Evolutionary conservation across 2,329 filamentous ascomycete genomes (phyloP).

Genomic region (Ophiostoma sp.): DNA sequence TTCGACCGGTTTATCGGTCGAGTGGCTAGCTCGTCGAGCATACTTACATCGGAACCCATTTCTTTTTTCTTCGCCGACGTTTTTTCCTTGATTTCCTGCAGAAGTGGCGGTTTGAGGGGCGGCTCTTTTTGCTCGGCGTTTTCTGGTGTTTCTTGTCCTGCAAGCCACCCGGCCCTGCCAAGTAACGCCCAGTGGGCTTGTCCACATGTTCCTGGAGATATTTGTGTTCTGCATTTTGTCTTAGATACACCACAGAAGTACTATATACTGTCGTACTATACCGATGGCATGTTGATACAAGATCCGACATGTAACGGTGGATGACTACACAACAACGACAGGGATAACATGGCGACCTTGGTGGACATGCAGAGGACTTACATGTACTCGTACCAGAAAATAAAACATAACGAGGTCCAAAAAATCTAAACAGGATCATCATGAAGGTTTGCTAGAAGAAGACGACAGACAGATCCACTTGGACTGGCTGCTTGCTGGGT

Average conservation of each 20-base stretch:
- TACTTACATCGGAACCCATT: no score
- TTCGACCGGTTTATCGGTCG: neutral
- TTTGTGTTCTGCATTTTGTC: neutral
- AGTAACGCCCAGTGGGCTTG: neutral
- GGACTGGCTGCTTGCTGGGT: neutral
- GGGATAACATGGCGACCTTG: neutral
- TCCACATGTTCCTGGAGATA: neutral
- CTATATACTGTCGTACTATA: neutral
- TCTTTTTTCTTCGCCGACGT: neutral
- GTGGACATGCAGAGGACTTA: neutral
- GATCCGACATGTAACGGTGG: neutral
- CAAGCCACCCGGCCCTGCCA: constrained; percentile 10
- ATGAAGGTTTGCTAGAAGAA: neutral
- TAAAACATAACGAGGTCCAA: neutral
- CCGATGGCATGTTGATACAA: neutral
- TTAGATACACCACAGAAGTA: neutral
- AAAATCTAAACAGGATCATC: neutral
- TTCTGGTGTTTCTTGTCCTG: constrained; percentile 11
- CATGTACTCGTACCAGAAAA: neutral
- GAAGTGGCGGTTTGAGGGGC: neutral
- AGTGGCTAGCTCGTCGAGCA: neutral
- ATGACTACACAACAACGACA: neutral
- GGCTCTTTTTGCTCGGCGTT: neutral
- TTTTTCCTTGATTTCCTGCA: neutral
- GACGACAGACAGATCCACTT: neutral